Percentiles rank a stretch among this genome's conserved stretches.
Conservation (phyloP, 768 basidiomycete genomes). For the Chiua virens region DNA sequence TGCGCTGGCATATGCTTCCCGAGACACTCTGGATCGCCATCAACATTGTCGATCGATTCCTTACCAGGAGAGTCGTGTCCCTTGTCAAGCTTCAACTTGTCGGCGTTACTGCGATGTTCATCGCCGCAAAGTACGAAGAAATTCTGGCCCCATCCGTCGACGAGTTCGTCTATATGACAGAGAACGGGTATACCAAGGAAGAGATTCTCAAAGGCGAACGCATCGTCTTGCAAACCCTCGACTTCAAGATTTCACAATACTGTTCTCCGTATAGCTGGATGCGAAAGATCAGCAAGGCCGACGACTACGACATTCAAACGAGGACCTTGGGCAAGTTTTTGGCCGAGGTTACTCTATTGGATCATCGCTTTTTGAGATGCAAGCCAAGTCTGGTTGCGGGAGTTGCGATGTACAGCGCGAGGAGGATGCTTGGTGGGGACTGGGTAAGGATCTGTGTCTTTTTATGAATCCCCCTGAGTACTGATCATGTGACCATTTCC, state of each 20-base stretch:
- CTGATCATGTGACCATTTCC: slow-evolving; percentile 36
- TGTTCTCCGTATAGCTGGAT: slow-evolving; percentile 99
- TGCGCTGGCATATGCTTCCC: slow-evolving; percentile 98
- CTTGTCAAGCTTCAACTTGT: slow-evolving; percentile 93
- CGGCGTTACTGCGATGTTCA: slow-evolving; percentile 98
- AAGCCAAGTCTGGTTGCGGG: slow-evolving; percentile 95
- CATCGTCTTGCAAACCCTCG: slow-evolving; percentile 92
- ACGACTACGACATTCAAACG: slow-evolving; percentile 98
- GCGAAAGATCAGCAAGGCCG: slow-evolving; percentile 96
- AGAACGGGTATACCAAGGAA: slow-evolving; percentile 89
- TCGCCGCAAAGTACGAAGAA: slow-evolving; percentile 99
- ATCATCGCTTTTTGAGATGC: slow-evolving; percentile 87
- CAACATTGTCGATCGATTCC: slow-evolving; percentile 93
- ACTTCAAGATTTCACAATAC: slow-evolving; percentile 94
- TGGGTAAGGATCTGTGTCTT: slow-evolving; percentile 69
- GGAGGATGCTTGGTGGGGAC: slow-evolving; percentile 90
- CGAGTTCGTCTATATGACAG: slow-evolving; percentile 99
- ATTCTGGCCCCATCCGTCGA: slow-evolving; percentile 95
- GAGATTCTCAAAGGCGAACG: slow-evolving; percentile 98
- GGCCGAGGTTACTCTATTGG: slow-evolving; percentile 92
- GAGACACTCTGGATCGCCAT: slow-evolving; percentile 99
- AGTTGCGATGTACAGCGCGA: slow-evolving; percentile 95
- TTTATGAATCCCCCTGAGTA: background rate
- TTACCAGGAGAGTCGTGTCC: slow-evolving; percentile 84
- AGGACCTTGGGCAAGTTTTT: slow-evolving; percentile 96